phyloP scores from a whole-genome alignment of 148 eudicot species.

The Limonium bicolor region DNA sequence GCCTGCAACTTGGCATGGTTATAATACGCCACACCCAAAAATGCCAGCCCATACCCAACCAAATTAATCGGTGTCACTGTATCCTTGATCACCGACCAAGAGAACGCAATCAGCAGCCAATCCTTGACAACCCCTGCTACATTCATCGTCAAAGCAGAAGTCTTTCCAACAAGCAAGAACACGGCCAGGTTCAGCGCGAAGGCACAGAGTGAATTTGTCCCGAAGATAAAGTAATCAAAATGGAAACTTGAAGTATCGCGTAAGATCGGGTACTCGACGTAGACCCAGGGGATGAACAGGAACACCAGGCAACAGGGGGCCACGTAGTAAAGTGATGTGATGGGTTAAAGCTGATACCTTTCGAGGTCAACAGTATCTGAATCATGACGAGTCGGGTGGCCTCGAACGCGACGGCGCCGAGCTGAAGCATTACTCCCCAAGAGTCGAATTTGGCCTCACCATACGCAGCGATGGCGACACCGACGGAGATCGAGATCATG shows the following conservation, averaged over 20 bases:
- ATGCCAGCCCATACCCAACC: slow-evolving; percentile 49
- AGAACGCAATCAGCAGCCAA: slow-evolving; percentile 69
- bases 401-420: slow-evolving; percentile 57
- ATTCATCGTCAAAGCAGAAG: slow-evolving; percentile 71
- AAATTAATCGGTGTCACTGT: slow-evolving; percentile 48
- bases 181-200: slow-evolving; percentile 65
- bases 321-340: slow-evolving; percentile 49
- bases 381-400: slow-evolving; percentile 59
- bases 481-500: slow-evolving; percentile 54
- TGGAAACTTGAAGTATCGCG: slow-evolving; percentile 39
- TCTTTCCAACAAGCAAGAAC: slow-evolving; percentile 59
- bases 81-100: slow-evolving; percentile 73
- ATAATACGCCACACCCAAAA: slow-evolving; percentile 53
- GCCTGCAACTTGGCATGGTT: slow-evolving; percentile 52
- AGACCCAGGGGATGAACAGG: slow-evolving; percentile 43
- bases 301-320: slow-evolving; percentile 62
- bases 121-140: slow-evolving; percentile 77
- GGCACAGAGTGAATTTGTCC: slow-evolving; percentile 55
- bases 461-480: slow-evolving; percentile 64
- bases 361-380: slow-evolving; percentile 39
- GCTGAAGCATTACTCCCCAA: slow-evolving; percentile 50
- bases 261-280: slow-evolving; percentile 46
- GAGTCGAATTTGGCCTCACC: slow-evolving; percentile 58
- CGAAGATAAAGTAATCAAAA: slow-evolving; percentile 42
- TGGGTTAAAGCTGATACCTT: slow-evolving; percentile 46